Conservation (phyloP, 2,329 filamentous ascomycete species). For the Cordyceps militaris region DNA sequence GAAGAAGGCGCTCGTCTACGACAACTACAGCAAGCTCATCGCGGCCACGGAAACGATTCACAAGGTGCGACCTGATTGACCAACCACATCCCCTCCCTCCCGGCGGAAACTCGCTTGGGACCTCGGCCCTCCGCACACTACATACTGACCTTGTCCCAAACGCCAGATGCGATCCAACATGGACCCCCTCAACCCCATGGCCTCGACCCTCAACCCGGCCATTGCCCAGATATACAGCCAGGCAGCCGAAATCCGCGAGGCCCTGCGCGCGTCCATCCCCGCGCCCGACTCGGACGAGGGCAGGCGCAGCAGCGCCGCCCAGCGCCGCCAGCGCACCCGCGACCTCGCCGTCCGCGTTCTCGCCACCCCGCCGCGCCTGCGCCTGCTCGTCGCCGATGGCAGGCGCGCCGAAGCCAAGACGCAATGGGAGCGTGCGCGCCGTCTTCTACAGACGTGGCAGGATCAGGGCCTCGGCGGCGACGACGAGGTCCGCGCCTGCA, state of each 20-base stretch:
- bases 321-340: constrained; percentile 34
- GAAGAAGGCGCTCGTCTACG: constrained; percentile 93
- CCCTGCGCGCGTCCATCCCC: constrained; percentile 41
- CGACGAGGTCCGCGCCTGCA: constrained; percentile 43
- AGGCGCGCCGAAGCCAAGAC: constrained; percentile 52
- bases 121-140: neutral
- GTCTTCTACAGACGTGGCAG: constrained; percentile 46
- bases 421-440: constrained; percentile 48
- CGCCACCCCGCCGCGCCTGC: constrained; percentile 52
- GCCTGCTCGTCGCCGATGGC: constrained; percentile 51
- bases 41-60: constrained; percentile 94
- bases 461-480: constrained; percentile 46
- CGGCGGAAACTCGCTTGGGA: too few species aligned
- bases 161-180: constrained; percentile 67
- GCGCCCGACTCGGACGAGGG: constrained; percentile 36
- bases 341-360: constrained; percentile 58
- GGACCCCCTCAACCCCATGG: constrained; percentile 70
- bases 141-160: neutral
- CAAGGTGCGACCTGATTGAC: constrained; percentile 41
- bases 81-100: neutral
- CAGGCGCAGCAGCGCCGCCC: constrained; percentile 27
- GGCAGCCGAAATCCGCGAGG: constrained; percentile 47
- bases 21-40: constrained; percentile 97
- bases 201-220: constrained; percentile 64
- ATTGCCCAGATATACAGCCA: constrained; percentile 67